A percentile compares a stretch with the other conserved stretches of the same genome.
These are phyloP conservation scores for Fusarium tanahbumbuense DNA, from an alignment of 2,329 filamentous ascomycete species.

Conservation along the genomic window DNA sequence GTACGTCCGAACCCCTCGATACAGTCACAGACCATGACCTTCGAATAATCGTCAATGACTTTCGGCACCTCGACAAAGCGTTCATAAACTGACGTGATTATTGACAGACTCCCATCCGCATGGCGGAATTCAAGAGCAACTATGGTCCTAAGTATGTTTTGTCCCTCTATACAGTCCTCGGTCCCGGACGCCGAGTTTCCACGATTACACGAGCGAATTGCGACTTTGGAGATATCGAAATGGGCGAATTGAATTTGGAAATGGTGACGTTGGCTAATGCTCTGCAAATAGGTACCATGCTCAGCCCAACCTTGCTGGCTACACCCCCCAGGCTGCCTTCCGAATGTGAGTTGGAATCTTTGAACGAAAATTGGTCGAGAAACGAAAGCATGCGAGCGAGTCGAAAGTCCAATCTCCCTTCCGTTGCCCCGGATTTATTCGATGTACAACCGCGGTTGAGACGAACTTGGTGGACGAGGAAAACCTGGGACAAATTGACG, in stretches of 20 bases:
- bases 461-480: not conserved
- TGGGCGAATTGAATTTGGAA: not conserved
- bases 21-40: not conserved
- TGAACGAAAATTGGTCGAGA: not conserved
- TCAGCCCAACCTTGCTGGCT: slow-evolving; percentile 66
- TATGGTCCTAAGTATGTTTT: slow-evolving; percentile 73
- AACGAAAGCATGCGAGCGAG: slow-evolving; percentile 22
- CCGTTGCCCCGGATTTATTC: slow-evolving; percentile 38
- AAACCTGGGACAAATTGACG: not conserved
- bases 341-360: slow-evolving; percentile 61
- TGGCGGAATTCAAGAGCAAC: slow-evolving; percentile 67
- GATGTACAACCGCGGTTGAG: slow-evolving; percentile 1
- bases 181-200: slow-evolving; percentile 7
- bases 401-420: slow-evolving; percentile 26
- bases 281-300: slow-evolving; percentile 64
- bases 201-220: slow-evolving; percentile 1
- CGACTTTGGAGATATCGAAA: not conserved
- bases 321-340: slow-evolving; percentile 60
- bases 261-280: slow-evolving; percentile 46
- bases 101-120: slow-evolving; percentile 60
- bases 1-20: slow-evolving; percentile 46
- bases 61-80: not conserved
- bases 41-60: slow-evolving; percentile 16
- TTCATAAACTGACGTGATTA: slow-evolving; percentile 48
- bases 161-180: not conserved